Conservation (phyloP, 257 asterid species). For the Primulina eburnea region DNA sequence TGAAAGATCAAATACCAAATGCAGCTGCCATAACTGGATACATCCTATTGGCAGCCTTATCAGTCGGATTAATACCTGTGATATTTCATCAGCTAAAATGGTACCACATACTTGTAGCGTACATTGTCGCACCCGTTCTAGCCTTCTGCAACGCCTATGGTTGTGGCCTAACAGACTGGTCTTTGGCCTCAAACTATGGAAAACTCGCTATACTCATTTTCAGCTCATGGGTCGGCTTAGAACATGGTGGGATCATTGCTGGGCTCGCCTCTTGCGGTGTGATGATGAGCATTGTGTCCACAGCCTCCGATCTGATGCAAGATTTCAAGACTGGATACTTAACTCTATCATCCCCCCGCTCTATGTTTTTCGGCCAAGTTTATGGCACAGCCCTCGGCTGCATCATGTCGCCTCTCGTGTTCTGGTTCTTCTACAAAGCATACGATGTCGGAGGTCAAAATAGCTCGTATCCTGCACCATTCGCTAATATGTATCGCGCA, state of each 20-base stretch:
- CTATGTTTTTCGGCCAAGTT: conserved; percentile 63
- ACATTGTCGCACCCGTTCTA: conserved; percentile 45
- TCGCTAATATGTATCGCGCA: conserved; percentile 46
- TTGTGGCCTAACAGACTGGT: conserved; percentile 72
- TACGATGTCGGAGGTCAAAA: conserved; percentile 45
- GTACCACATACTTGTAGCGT: conserved; percentile 51
- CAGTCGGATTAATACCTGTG: conserved; percentile 33
- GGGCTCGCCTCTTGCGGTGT: conserved; percentile 71
- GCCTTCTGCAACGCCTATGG: conserved; percentile 81
- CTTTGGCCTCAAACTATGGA: conserved; percentile 70
- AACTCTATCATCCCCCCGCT: conserved; percentile 59
- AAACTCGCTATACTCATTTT: conserved; percentile 56
- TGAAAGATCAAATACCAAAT: conserved; percentile 52
- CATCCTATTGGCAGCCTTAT: conserved; percentile 31
- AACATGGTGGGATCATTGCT: conserved; percentile 57
- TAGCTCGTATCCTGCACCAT: conserved; percentile 56
- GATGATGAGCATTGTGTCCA: conserved; percentile 67
- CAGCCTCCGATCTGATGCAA: conserved; percentile 65
- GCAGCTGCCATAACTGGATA: conserved; percentile 42
- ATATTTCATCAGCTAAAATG: conserved; percentile 55
- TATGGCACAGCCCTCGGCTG: conserved; percentile 61
- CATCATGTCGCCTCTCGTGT: conserved; percentile 42
- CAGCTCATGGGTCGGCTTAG: conserved; percentile 62
- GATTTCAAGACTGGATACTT: conserved; percentile 69
- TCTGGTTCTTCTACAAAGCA: conserved; percentile 63